These are phyloP conservation scores for Citrullus mucosospermus DNA, from an alignment of 306 rosid genomes.

Conservation along the genomic window DNA sequence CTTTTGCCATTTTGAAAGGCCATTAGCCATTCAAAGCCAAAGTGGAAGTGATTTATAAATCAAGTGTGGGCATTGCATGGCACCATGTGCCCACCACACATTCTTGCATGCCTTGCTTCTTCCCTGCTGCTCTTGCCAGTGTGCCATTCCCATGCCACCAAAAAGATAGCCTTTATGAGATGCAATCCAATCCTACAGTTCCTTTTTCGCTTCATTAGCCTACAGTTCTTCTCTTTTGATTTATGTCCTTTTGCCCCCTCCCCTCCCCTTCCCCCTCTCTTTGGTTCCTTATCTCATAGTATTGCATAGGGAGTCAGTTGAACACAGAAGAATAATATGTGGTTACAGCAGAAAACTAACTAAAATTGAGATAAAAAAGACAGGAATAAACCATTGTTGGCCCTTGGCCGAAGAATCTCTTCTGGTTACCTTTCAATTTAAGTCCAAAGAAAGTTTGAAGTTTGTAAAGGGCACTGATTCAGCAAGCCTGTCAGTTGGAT, in stretches of 20 bases:
- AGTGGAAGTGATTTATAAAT: constrained; percentile 6
- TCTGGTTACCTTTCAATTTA: neutral
- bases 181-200: neutral
- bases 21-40: neutral
- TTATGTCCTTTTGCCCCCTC: no score
- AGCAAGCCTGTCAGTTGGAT: neutral
- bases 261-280: no score
- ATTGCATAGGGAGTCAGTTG: no score
- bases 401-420: neutral
- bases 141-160: neutral
- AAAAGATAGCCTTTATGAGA: neutral
- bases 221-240: no score
- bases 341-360: no score
- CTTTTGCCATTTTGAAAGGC: neutral
- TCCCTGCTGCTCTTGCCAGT: neutral
- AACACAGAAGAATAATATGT: no score
- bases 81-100: constrained; percentile 6
- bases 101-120: neutral
- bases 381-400: neutral
- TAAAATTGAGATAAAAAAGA: neutral
- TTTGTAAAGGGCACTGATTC: neutral
- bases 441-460: neutral
- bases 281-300: no score
- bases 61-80: constrained; percentile 1
- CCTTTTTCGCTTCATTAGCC: neutral